Evolutionary conservation across 495 filamentous ascomycete species (phyloP), one percentile per base, ranked within the genome.

Genomic region (Penicillium odoratum): DNA sequence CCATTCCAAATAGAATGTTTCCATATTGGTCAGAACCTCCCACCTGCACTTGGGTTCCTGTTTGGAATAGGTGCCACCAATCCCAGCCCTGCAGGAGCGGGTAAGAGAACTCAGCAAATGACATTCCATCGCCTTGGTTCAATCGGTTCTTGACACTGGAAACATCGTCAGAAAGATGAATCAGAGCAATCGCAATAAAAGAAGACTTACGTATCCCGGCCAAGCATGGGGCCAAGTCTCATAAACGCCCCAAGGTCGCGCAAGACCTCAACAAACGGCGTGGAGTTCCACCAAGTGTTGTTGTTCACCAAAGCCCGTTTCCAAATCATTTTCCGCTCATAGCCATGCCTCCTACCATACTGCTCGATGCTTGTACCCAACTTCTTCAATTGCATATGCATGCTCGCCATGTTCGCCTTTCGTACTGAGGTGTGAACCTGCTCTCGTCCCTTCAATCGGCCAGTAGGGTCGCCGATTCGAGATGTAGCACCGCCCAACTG

Each of bases 41-140:
- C 43, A 99, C 92, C 70, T 98, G 90, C 62, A 94, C 81, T 63
- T 89, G 87, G 8, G 89, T 78, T 36, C 80, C 82, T 28, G 82
- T 79, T 25, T 74, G 67, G 65, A 88, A 92, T 73, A 98, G 77
- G 53, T 85, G 71, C 88, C 89, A 97, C 87, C 92, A 99, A 71
- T 99, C 94, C 86, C 92, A 98, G n/a, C 86, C 89, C 70, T 99
- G 94, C 61, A 99, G 81, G 25, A 98, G 69, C 13, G 96, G 94
- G 62, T 99, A 99, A 3, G 83, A 79, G 68, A 99, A 97, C 72
- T 99, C 94, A 18, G 90, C 86, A 62, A 93, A 90, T 8, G 93
- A 94, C 85, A 99, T 91, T 52, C 94, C 94, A 51, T 93, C 88
- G 0, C 90, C 90, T 25, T 83, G 85, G 26, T 78, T 76, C 82